phyloP scores from a whole-genome alignment of 495 filamentous ascomycete genomes.

The Penicillium fimorum region DNA sequence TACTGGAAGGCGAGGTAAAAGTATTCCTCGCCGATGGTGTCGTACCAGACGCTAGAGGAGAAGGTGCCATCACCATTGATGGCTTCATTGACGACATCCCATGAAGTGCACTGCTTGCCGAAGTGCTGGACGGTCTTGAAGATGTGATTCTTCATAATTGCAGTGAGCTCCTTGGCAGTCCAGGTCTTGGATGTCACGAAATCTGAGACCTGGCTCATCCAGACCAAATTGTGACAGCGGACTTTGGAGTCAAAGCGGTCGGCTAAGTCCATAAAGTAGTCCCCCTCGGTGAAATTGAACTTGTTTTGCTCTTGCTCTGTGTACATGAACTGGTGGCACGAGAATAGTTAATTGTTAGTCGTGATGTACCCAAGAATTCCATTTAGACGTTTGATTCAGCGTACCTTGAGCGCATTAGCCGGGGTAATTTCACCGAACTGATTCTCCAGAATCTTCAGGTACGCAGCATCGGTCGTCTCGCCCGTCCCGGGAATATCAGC shows the following conservation, averaged over 20 bases:
- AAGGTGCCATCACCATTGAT: constrained; percentile 43
- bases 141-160: constrained; percentile 47
- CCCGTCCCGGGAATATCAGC: constrained; percentile 23
- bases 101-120: constrained; percentile 38
- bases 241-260: constrained; percentile 43
- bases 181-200: constrained; percentile 50
- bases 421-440: constrained; percentile 54
- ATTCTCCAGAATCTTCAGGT: constrained; percentile 29
- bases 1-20: constrained; percentile 39
- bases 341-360: no score
- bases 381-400: background rate
- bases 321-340: constrained; percentile 30
- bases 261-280: constrained; percentile 46
- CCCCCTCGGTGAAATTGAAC: constrained; percentile 51
- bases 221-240: constrained; percentile 60
- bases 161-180: constrained; percentile 44
- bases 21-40: constrained; percentile 29
- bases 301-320: constrained; percentile 39
- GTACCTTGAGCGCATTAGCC: constrained; percentile 53
- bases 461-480: constrained; percentile 21
- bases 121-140: constrained; percentile 46
- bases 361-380: no score
- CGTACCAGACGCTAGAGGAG: constrained; percentile 25
- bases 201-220: constrained; percentile 52
- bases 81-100: constrained; percentile 59